phyloP scores from a whole-genome alignment of 805 yeast species.

The Wickerhamomyces pijperi region DNA sequence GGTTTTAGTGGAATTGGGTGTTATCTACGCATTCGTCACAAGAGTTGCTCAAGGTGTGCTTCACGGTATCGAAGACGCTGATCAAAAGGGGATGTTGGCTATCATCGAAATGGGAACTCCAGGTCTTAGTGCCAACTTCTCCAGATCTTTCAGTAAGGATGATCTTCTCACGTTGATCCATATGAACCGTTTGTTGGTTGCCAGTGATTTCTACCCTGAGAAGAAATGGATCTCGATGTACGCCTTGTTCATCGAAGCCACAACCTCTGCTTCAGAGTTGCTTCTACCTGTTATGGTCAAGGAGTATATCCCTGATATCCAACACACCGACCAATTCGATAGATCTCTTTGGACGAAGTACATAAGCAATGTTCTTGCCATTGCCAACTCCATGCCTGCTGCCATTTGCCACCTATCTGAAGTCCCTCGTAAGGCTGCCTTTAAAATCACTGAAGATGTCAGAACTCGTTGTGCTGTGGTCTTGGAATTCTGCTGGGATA shows the following conservation, averaged over 20 bases:
- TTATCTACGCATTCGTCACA: constrained; percentile 45
- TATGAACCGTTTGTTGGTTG: constrained; percentile 39
- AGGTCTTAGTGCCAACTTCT: constrained; percentile 28
- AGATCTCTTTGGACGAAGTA: constrained; percentile 60
- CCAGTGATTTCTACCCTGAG: constrained; percentile 51
- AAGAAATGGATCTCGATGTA: constrained; percentile 66
- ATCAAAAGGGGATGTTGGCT: constrained; percentile 15
- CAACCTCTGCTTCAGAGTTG: constrained; percentile 42
- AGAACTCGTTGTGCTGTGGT: constrained; percentile 47
- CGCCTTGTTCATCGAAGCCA: constrained; percentile 43
- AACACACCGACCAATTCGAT: constrained; percentile 40
- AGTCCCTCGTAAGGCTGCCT: constrained; percentile 63
- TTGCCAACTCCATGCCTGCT: constrained; percentile 58
- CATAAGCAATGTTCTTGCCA: constrained; percentile 41
- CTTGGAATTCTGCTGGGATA: constrained; percentile 59
- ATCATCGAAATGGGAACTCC: constrained; percentile 25
- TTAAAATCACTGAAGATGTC: constrained; percentile 49
- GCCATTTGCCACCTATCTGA: constrained; percentile 60
- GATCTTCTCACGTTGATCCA: constrained; percentile 32
- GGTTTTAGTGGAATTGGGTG: constrained; percentile 55
- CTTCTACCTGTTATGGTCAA: constrained; percentile 36
- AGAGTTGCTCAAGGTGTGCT: constrained; percentile 35
- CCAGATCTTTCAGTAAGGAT: constrained; percentile 27
- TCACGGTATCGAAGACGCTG: constrained; percentile 27
- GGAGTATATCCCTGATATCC: constrained; percentile 39